Evolutionary conservation across 1,284 basidiomycete species (phyloP).

Genomic region (Papiliotrema laurentii): DNA sequence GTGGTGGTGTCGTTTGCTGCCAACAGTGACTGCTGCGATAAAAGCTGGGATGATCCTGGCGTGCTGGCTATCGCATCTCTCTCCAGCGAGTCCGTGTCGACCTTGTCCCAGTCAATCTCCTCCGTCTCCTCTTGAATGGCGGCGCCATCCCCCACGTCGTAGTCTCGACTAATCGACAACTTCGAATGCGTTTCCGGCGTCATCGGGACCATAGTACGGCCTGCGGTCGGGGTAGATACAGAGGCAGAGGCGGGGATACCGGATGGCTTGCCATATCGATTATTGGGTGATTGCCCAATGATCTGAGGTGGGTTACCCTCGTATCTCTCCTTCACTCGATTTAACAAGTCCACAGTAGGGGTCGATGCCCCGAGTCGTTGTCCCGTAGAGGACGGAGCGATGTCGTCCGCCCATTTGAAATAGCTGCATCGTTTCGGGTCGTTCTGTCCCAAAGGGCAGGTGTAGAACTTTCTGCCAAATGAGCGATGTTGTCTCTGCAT

Average conservation of each 20-base stretch:
- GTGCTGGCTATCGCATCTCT: conserved; percentile 29
- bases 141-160: too few relatives aligned
- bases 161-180: too few relatives aligned
- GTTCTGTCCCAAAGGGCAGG: conserved; percentile 29
- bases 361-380: neutral
- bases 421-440: conserved; percentile 39
- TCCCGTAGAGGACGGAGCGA: neutral
- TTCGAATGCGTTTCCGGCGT: too few relatives aligned
- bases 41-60: conserved; percentile 14
- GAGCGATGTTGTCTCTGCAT: neutral
- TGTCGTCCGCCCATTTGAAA: conserved; percentile 45
- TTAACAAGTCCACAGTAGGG: too few relatives aligned
- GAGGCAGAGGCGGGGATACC: conserved; percentile 5
- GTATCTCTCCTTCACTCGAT: too few relatives aligned
- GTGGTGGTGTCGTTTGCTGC: too few relatives aligned
- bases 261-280: neutral
- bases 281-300: neutral
- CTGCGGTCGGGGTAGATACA: neutral
- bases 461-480: conserved; percentile 28
- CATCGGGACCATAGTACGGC: neutral
- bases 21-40: too few relatives aligned
- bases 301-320: neutral
- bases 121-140: conserved; percentile 17
- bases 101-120: conserved; percentile 36
- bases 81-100: conserved; percentile 36